phyloP scores from a whole-genome alignment of 2,329 filamentous ascomycete genomes.

The Aspergillus luchuensis region DNA sequence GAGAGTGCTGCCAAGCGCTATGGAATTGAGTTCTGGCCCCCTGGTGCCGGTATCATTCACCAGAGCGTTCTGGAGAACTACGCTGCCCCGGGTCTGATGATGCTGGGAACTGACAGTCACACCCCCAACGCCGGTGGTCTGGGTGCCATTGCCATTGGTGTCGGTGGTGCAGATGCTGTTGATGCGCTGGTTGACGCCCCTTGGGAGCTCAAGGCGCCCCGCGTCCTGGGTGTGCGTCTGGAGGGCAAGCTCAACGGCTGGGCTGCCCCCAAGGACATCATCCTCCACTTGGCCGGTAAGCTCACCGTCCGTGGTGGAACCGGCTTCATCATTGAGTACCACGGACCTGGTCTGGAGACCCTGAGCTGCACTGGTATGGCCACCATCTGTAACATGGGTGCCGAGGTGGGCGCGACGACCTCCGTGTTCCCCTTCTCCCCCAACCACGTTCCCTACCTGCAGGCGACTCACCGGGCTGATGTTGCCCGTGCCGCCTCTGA shows the following conservation, averaged over 20 bases:
- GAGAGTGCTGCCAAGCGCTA: conserved; percentile 90
- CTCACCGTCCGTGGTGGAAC: conserved; percentile 93
- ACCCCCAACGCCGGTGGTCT: conserved; percentile 96
- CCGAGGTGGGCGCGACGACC: conserved; percentile 90
- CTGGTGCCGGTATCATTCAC: conserved; percentile 92
- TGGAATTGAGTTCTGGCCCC: conserved; percentile 94
- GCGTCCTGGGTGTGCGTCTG: conserved; percentile 81
- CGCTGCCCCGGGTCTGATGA: conserved; percentile 94
- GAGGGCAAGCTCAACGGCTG: conserved; percentile 83
- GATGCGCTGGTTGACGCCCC: conserved; percentile 94
- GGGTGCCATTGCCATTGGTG: conserved; percentile 91
- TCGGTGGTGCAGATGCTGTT: conserved; percentile 94
- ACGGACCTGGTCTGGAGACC: conserved; percentile 83
- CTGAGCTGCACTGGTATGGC: conserved; percentile 92
- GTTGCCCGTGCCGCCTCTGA: conserved; percentile 69
- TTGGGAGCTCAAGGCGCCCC: conserved; percentile 96
- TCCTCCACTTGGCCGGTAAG: conserved; percentile 82
- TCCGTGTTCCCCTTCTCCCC: conserved; percentile 91
- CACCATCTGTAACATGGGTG: conserved; percentile 86
- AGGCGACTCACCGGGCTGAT: conserved; percentile 74
- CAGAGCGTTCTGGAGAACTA: conserved; percentile 99
- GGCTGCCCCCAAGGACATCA: conserved; percentile 94
- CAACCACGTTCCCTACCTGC: conserved; percentile 80
- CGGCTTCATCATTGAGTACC: conserved; percentile 92
- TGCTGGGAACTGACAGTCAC: conserved; percentile 97